Base-by-base conservation (phyloP, 306 rosid genomes). In the Styphnolobium japonicum region DNA sequence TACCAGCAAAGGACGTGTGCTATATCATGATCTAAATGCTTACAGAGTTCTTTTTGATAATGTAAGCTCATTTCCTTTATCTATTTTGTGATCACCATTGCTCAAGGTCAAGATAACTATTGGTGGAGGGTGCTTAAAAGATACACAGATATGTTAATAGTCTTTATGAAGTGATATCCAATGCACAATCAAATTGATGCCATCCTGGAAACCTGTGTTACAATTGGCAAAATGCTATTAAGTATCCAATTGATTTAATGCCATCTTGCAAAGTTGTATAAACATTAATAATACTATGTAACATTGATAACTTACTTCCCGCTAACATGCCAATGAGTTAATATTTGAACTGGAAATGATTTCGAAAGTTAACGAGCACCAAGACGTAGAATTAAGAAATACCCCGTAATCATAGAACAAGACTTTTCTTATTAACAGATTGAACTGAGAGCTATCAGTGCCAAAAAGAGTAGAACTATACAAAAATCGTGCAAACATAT, bases 11-110 rank as follows among this genome's bases (percentile, higher is more conserved):
- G 98, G 97, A 45, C 97, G 98, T 22, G 92, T 96, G 2, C 90
- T 95, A 52, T 95, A 95, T 83, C 98, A 95, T 42, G 98, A 95
- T 90, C 89, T 95, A 74, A 92, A 95, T 75, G 97, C 98, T 57
- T 95, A 95, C 87, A 85, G 98, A 87, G 81, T 95, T 72, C 90
- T 92, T 67, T 92, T 89, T 81, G 98, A 95, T 83, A 96, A 87
- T 78, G 98, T 95, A 83, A 83, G 95, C 78, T 75, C 69, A 80
- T 71, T 78, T 71, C 45, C 31, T 77, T 81, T 55, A 29, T 55
- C 78, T 82, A 73, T 58, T 37, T 66, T 36, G 22, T 12, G 15
- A 75, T 60, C 33, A 39, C 7, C 27, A 57, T 81, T 73, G 14
- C 76, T 56, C 37, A 19, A 45, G 61, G 36, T 18, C 62, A 66